Base-by-base conservation (phyloP, 2,329 filamentous ascomycete species). In the Aureobasidium vineae region DNA sequence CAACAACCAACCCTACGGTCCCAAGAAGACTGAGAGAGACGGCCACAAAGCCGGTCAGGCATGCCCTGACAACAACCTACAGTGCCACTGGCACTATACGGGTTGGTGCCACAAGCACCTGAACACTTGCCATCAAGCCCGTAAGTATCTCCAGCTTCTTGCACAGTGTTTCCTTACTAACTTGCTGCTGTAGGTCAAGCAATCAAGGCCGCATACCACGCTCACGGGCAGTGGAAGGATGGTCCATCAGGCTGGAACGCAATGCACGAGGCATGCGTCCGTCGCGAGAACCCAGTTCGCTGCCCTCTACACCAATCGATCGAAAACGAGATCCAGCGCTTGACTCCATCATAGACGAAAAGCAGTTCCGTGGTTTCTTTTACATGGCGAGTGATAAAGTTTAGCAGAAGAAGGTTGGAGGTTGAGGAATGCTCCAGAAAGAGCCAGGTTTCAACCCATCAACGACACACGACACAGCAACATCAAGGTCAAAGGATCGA, bases 61-160 rank as follows among this genome's bases (percentile, higher is more conserved):
- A 8, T 63, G 59, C 33, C 59, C 59, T 2, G 59, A 50, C 3
- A 16, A 2, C 1, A 1, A 40, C 21, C 3, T 5, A 1, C 11
- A 40, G 1, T 63, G 59, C 33, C 59, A 63, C 21, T 63, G 45
- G 43, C 59, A 63, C 15, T n/a, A 63, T 15, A 23, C 59, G 0
- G 2, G 2, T 0, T 63, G 45, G 59, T 63, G 59, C 16, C 59
- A 63, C n/a, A 1, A 47, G 2, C 11, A 8, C n/a, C 45, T 23
- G 0, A 7, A 5, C 0, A 41, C 45, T 10, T 63, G 60, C 23
- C 3, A 7, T 1, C 2, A 4, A 0, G 60, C 60, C 1, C 28
- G 60, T 63, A 19, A 31, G 47, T 53, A 6, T 13, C 6, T 31
- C 36, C 16, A 23, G 31, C 33, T 19, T 33, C 38, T 33, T 53